A percentile compares a stretch with the other conserved stretches of the same genome.
Evolutionary conservation across 768 basidiomycete genomes (phyloP).

Genomic region (Pulveroboletus frians): DNA sequence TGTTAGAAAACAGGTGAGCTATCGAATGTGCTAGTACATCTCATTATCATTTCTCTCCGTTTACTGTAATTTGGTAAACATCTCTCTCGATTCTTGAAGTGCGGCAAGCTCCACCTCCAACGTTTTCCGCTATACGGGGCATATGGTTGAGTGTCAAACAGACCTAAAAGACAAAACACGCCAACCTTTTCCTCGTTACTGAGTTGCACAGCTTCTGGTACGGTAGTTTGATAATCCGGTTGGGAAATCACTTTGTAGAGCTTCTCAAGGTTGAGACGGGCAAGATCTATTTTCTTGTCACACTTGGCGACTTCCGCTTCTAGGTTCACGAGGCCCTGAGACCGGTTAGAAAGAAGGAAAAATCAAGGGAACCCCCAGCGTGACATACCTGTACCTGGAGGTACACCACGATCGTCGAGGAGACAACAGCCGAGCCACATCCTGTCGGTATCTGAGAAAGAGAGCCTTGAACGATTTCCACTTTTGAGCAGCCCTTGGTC

Average conservation of each 20-base stretch:
- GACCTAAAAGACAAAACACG: background rate
- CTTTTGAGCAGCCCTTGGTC: constrained; percentile 83
- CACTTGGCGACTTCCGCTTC: constrained; percentile 84
- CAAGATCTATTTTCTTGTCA: constrained; percentile 82
- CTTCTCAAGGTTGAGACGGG: constrained; percentile 67
- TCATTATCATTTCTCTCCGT: background rate
- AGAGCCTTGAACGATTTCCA: constrained; percentile 57
- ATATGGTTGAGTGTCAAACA: background rate
- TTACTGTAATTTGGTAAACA: constrained; percentile 67
- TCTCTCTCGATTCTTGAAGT: constrained; percentile 62
- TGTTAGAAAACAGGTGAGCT: no score
- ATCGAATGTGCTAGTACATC: background rate
- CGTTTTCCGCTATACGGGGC: constrained; percentile 24
- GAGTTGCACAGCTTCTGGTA: constrained; percentile 70
- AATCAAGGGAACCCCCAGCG: background rate
- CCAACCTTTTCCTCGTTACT: constrained; percentile 78
- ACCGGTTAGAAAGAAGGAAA: background rate
- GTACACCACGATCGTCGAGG: constrained; percentile 68
- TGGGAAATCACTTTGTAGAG: constrained; percentile 66
- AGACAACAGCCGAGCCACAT: constrained; percentile 80
- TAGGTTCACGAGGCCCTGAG: constrained; percentile 84
- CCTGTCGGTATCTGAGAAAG: constrained; percentile 64
- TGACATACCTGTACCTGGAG: constrained; percentile 75
- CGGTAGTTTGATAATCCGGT: constrained; percentile 72
- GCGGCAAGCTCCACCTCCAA: constrained; percentile 76